Conservation (phyloP, 1,139 yeast genomes). For the Pichia kudriavzevii region DNA sequence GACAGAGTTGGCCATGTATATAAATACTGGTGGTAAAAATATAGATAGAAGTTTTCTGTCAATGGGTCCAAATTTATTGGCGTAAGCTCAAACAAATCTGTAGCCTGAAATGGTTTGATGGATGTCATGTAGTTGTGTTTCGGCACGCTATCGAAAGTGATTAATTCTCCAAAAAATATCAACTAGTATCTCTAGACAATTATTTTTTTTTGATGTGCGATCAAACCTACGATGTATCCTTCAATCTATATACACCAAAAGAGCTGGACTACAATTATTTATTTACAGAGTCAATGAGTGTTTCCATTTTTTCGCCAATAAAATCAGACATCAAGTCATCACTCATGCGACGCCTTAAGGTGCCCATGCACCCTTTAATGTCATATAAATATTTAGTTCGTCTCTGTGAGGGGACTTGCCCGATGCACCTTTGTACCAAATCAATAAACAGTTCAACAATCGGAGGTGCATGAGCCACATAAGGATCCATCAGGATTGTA, state of each 20-base stretch:
- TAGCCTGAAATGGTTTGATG: constrained; percentile 74
- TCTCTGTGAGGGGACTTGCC: not conserved
- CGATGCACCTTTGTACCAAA: constrained; percentile 4
- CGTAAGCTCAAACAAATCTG: constrained; percentile 68
- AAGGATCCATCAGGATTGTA: constrained; percentile 23
- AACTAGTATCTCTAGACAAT: too few species aligned
- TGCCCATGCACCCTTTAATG: constrained; percentile 10
- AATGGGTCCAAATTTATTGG: constrained; percentile 77
- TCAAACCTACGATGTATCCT: too few species aligned
- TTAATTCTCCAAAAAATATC: too few species aligned
- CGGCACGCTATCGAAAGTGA: too few species aligned
- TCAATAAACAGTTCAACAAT: constrained; percentile 1
- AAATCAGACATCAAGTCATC: not conserved
- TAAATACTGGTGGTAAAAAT: constrained; percentile 78
- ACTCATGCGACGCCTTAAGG: constrained; percentile 8
- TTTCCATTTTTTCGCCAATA: not conserved
- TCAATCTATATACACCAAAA: too few species aligned
- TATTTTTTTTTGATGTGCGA: too few species aligned
- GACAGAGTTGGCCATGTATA: constrained; percentile 84
- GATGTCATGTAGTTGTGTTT: constrained; percentile 70
- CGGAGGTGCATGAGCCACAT: constrained; percentile 14
- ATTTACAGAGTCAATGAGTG: constrained; percentile 1
- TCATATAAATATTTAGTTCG: constrained; percentile 8
- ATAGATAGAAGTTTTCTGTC: constrained; percentile 83
- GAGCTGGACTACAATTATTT: too few species aligned